Base-by-base conservation (phyloP, 1,139 yeast species). In the Spencermartinsiella ligniputridi region DNA sequence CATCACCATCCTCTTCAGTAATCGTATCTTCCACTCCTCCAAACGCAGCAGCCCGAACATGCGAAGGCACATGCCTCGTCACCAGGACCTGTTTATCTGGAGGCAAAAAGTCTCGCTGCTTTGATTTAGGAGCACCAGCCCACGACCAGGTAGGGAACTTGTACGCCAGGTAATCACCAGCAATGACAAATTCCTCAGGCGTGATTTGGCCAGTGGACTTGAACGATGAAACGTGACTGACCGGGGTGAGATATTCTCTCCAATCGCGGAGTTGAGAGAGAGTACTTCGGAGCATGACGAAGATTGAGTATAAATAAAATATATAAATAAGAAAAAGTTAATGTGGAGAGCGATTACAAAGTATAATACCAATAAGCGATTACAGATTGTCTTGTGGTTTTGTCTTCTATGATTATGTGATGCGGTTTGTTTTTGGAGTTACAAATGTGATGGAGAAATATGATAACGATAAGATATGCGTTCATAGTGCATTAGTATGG, bases 121-220 rank as follows among this genome's bases (percentile, higher is more conserved):
- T 76, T 4, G 71, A 66, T 9, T 75, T 70, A 17, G 94, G 83
- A 8, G 88, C 81, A 2, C 81, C 69, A 5, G 83, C 54, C 98
- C 99, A 92, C 52, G 81, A 79, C 98, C 99, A 92, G 0, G 97
- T 94, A 1, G 98, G 97, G 64, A 94, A 92, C 71, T 86, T 86
- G 65, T 79, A 81, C 30, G 83, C 92, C 49, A 92, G 69, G 62
- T 86, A 89, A 59, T 90, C 96, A n/a, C 97, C 97, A 3, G 97
- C 96, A 45, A 70, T 72, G 8, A 88, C 89, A 66, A 89, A 90
- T 63, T 90, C 97, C 48, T 86, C 95, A 2, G 97, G 97, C 1
- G 96, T 84, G 45, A 92, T 82, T 63, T 90, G 94, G 2, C 98
- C 98, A 0, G 96, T 86, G 40, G 75, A 68, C 45, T 79, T 72